Percentiles rank a stretch among this genome's conserved stretches.
phyloP scores from a whole-genome alignment of 306 rosid species.

The Cucumis cinereus region DNA sequence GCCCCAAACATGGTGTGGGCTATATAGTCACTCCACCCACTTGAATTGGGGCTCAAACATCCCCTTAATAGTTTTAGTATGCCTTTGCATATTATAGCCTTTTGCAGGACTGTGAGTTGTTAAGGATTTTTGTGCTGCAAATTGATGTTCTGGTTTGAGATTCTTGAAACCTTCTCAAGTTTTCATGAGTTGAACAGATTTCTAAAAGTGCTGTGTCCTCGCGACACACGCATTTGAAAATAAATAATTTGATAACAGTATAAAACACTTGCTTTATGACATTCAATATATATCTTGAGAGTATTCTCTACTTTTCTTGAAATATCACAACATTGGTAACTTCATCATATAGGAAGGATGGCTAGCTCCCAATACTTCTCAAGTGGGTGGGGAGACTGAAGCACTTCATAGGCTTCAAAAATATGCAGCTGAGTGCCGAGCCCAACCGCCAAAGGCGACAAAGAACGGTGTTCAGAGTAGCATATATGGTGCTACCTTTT shows the following conservation, averaged over 20 bases:
- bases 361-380: slow-evolving; percentile 37
- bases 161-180: not conserved
- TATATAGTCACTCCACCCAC: too few relatives aligned
- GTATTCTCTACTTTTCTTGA: not conserved
- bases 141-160: not conserved
- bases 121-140: not conserved
- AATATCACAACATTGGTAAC: slow-evolving; percentile 14
- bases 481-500: slow-evolving; percentile 86
- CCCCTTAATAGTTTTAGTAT: too few relatives aligned
- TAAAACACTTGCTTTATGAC: not conserved
- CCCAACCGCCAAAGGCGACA: slow-evolving; percentile 51
- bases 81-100: not conserved
- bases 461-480: slow-evolving; percentile 47
- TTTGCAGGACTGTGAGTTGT: not conserved
- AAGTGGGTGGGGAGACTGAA: slow-evolving; percentile 93
- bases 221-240: not conserved
- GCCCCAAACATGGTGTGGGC: too few relatives aligned
- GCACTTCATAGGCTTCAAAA: slow-evolving; percentile 66
- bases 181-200: not conserved
- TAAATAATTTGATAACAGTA: not conserved
- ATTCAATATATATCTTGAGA: not conserved
- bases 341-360: slow-evolving; percentile 51
- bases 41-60: too few relatives aligned
- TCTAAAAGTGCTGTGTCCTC: not conserved
- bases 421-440: slow-evolving; percentile 76